Percentiles rank a stretch among this genome's conserved stretches.
These are phyloP conservation scores for Euptelea pleiosperma DNA, from an alignment of 164 flowering plant genomes.

Conservation along the genomic window DNA sequence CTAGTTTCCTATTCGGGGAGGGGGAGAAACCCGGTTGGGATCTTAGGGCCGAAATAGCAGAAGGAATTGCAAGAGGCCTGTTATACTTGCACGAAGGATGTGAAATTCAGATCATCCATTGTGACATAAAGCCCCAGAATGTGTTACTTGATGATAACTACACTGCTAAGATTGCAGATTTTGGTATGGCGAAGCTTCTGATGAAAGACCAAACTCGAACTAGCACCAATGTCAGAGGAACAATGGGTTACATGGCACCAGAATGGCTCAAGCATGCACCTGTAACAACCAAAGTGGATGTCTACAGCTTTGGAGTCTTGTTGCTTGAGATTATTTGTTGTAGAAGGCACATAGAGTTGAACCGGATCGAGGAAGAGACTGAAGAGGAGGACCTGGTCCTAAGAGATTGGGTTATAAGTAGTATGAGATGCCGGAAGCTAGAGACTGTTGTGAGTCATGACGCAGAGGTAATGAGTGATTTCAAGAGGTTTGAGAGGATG, in stretches of 20 bases:
- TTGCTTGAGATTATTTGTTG: slow-evolving; percentile 27
- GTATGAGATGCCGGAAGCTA: slow-evolving; percentile 15
- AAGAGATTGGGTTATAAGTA: slow-evolving; percentile 13
- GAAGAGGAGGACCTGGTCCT: slow-evolving; percentile 19
- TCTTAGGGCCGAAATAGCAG: slow-evolving; percentile 18
- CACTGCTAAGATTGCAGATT: slow-evolving; percentile 35
- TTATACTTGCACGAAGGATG: slow-evolving; percentile 26
- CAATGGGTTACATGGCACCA: slow-evolving; percentile 31
- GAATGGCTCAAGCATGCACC: slow-evolving; percentile 31
- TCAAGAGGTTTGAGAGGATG: slow-evolving; percentile 16
- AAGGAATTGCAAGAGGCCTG: too few species aligned
- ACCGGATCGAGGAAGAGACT: slow-evolving; percentile 5
- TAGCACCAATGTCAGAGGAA: slow-evolving; percentile 23
- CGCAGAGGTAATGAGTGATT: slow-evolving; percentile 2
- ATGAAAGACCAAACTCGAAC: slow-evolving; percentile 26
- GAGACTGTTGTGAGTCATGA: slow-evolving; percentile 4
- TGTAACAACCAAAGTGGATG: slow-evolving; percentile 27
- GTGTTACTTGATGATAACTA: too few species aligned
- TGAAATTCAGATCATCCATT: slow-evolving; percentile 22
- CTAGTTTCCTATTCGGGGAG: slow-evolving; percentile 19
- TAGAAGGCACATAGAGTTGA: slow-evolving; percentile 26
- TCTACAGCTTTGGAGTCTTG: slow-evolving; percentile 22
- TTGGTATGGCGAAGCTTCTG: slow-evolving; percentile 31
- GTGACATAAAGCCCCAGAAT: too few species aligned
- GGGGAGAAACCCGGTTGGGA: slow-evolving; percentile 25